Evolutionary conservation across 768 basidiomycete species (phyloP), one percentile per base, ranked within the genome.

Genomic region (Xerocomellus amylosporus): DNA sequence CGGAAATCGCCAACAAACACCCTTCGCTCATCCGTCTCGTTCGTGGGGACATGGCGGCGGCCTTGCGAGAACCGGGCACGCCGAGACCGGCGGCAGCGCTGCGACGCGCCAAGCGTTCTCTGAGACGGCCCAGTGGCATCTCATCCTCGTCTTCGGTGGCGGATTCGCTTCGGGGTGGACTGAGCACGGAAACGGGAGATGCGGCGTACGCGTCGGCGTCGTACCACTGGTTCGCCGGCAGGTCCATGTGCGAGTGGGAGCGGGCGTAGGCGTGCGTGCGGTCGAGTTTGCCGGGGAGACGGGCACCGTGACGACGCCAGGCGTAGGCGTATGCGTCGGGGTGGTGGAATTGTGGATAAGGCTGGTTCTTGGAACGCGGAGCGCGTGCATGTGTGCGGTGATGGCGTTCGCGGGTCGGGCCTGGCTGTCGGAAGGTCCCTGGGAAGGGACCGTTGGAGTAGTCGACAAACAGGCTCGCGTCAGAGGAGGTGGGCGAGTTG

Each of bases 11-110:
- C 24, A 62, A 40, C 37, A 64, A 33, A 42, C 60, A 64, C 4
- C 64, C 63, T 0, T 64, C 64, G 49, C 64, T 65, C 57, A 53
- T 57, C 30, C 55, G 53, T n/a, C 51, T 46, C 15, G 48, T 41
- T 3, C 45, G 28, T 2, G 57, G 56, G 40, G 58, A 54, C 34
- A 46, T 19, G 22, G 4, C 22, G 2, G 34, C 2, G 7, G 43
- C 9, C 20, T 28, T 55, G 49, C 26, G 39, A 0, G 4, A 17
- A 1, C 24, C 17, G 17, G 46, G 26, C 2, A 46, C 12, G 1
- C 46, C 33, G 10, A 39, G 28, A 2, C 24, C 51, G n/a, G 40
- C 22, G 17, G 13, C 42, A 4, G n/a, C 31, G 19, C 6, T 41
- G 2, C 42, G 59, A 17, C 37, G 49, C 0, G 38, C 38, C 28